Evolutionary conservation across 345 rosid species (phyloP), one percentile per base, ranked within the genome.

Genomic region (Citrus sp.): DNA sequence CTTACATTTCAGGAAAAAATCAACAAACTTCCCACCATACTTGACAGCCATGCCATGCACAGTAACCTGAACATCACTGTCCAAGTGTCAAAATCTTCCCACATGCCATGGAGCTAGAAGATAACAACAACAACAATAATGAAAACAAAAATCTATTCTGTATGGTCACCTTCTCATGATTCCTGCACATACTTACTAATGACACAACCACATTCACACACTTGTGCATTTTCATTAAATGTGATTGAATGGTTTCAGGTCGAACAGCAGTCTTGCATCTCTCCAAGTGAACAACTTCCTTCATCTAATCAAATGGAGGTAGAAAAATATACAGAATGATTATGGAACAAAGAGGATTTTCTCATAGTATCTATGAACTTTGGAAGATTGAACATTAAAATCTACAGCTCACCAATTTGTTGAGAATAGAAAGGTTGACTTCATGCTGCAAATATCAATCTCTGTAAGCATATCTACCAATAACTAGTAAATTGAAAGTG

Each of bases 11-110:
- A 92, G 90, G 85, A 94, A 94, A 42, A 87, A 80, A 75, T 89
- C 94, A 35, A 94, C 87, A 84, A 85, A 94, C 80, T 89, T 94
- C 79, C 97, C 97, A 49, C 98, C 93, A 75, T 87, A 94, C 81
- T 94, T 94, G 84, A 94, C 89, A 83, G 95, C 94, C 95, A 92
- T 84, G 72, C 92, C 90, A 83, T 86, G 97, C 75, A 90, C 80
- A 42, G 84, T 72, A 27, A 92, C 91, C 98, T 94, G 87, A 69
- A 63, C 42, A 60, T 73, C 51, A 79, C 54, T 70, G 72, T 37
- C 58, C 74, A 49, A 22, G 74, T 37, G 75, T 66, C 79, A 80
- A 78, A 32, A 32, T 40, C 55, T 64, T 67, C 30, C 22, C 49
- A 37, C 61, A 28, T 30, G 60, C 56, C 56, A 77, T 18, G 63